Evolutionary conservation across 331 rosid genomes (phyloP), one percentile per base, ranked within the genome.

Genomic region (Quercus lobata): DNA sequence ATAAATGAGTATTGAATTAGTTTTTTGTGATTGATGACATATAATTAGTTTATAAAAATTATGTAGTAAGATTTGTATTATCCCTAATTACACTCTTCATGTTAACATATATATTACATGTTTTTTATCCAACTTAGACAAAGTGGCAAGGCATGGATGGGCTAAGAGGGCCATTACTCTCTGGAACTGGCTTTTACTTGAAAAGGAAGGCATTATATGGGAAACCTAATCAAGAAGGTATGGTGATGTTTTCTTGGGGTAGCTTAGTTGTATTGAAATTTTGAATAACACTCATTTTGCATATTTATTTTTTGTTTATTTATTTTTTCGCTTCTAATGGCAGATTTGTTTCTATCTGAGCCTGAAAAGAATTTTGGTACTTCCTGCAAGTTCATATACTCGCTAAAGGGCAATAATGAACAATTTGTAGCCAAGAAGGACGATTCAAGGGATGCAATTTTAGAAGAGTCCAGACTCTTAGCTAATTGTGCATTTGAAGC

Each of bases 61-160:
- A 2, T 2, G 12, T 0, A 37, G 11, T 37, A 37, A 37, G 11
- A 7, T 37, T 37, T 37, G 46, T 37, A 37, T 10, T 14, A 49
- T 3, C 54, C 54, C 54, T 49, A 49, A 12, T 49, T 10, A 3
- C 54, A 49, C 16, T 49, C 54, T 2, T 37, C 46, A 37, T 37
- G 16, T 49, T 49, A 49, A 49, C 17, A 49, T 49, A 49, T 49
- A 49, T 49, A 49, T 10, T 12, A 49, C 17, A 11, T 5, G 10
- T 58, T 58, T 18, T 58, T 18, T 58, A 5, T 18, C 14, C 65
- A 58, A 58, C 30, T 22, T 56, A 84, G 88, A 81, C 85, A 74
- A 85, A 78, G 85, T 85, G 88, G 88, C 88, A 85, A 74, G 88
- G 88, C 57, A 85, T 85, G 88, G 88, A 85, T 85, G 88, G 88